Conservation (phyloP, 1,139 yeast genomes). For the Blastobotrys indianensis region DNA sequence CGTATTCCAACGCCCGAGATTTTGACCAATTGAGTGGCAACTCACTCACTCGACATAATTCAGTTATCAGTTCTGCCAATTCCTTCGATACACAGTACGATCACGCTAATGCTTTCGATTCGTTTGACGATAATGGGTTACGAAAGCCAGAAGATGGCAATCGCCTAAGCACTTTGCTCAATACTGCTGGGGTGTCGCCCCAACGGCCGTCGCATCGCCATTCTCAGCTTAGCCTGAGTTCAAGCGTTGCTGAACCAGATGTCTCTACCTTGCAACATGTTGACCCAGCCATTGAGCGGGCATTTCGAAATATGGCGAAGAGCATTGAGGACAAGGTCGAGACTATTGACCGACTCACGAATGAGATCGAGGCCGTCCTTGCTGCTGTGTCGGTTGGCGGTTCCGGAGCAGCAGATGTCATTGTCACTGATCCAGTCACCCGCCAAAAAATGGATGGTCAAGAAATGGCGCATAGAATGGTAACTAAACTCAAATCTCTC, state of each 20-base stretch:
- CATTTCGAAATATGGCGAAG: conserved; percentile 45
- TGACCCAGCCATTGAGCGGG: conserved; percentile 23
- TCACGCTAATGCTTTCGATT: too few relatives aligned
- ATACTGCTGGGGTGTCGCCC: conserved; percentile 4
- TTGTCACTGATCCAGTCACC: conserved; percentile 11
- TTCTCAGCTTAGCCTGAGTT: conserved; percentile 5
- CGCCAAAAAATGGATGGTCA: conserved; percentile 47
- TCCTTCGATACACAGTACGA: too few relatives aligned
- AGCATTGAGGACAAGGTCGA: conserved; percentile 47
- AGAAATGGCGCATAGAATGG: conserved; percentile 70
- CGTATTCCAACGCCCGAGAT: background rate
- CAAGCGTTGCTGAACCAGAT: background rate
- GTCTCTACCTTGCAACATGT: conserved; percentile 11
- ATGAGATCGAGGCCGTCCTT: conserved; percentile 57
- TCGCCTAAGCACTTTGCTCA: conserved; percentile 2
- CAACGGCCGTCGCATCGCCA: conserved; percentile 4
- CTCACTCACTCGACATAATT: conserved; percentile 4
- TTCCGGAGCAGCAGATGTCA: conserved; percentile 5
- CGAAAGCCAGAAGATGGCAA: background rate
- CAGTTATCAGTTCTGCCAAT: background rate
- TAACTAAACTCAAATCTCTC: conserved; percentile 55
- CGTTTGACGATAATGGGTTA: too few relatives aligned
- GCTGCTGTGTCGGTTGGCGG: conserved; percentile 36
- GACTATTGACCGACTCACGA: conserved; percentile 56
- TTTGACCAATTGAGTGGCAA: too few relatives aligned